Conservation (phyloP, 176 grass and related monocot genomes). For the Olyra latifolia region DNA sequence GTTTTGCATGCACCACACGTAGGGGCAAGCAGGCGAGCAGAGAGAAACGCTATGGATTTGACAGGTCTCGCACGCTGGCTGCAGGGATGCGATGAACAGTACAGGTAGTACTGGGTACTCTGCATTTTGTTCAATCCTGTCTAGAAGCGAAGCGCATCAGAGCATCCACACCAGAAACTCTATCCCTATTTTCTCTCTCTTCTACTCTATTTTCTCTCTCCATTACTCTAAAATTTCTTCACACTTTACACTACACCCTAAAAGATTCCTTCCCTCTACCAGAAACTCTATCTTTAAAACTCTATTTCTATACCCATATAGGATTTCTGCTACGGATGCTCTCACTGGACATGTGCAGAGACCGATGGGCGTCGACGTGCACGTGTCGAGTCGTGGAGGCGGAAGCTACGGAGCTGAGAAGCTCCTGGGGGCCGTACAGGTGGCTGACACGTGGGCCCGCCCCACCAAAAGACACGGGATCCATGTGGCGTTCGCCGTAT, state of each 20-base stretch:
- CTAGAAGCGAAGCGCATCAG: slow-evolving; percentile 28
- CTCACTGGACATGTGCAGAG: neutral
- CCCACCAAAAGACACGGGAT: neutral
- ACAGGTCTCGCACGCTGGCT: neutral
- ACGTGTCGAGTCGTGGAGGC: neutral
- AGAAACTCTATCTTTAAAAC: too few species aligned
- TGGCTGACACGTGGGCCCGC: neutral
- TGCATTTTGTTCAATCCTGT: neutral
- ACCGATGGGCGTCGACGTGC: neutral
- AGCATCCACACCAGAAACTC: too few species aligned
- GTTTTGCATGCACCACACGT: slow-evolving; percentile 19
- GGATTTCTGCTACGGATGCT: too few species aligned
- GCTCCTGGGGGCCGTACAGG: neutral
- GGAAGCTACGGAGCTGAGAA: neutral
- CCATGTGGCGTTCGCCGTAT: neutral
- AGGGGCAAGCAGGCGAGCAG: neutral
- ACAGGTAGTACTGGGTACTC: too few species aligned
- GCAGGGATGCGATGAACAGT: too few species aligned
- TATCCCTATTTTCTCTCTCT: too few species aligned
- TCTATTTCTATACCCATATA: too few species aligned
- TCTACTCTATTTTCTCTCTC: too few species aligned
- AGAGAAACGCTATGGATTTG: neutral
- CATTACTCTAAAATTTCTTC: too few species aligned
- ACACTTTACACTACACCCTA: too few species aligned
- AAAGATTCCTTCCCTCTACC: too few species aligned